phyloP scores from a whole-genome alignment of 306 rosid genomes.

The Rosa lucieae region DNA sequence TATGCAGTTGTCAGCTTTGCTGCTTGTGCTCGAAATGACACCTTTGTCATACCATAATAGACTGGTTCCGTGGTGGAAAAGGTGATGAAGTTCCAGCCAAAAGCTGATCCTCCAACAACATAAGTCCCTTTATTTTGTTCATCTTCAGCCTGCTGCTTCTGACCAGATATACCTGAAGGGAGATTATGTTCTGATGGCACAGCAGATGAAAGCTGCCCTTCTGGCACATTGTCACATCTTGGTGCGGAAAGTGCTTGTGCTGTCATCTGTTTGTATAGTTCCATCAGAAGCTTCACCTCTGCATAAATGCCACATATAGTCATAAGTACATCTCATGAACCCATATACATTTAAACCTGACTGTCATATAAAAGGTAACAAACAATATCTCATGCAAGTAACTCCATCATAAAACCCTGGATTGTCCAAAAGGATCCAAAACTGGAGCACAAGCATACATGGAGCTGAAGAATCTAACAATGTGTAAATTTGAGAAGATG shows the following conservation, averaged over 20 bases:
- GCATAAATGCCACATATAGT: slow-evolving; percentile 36
- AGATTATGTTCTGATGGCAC: slow-evolving; percentile 37
- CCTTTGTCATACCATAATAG: slow-evolving; percentile 74
- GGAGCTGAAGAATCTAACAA: slow-evolving; percentile 6
- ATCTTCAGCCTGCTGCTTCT: slow-evolving; percentile 44
- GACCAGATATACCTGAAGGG: slow-evolving; percentile 28
- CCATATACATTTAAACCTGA: background rate
- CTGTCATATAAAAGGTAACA: background rate
- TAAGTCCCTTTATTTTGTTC: slow-evolving; percentile 45
- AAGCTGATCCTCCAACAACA: slow-evolving; percentile 88
- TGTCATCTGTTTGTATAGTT: slow-evolving; percentile 36
- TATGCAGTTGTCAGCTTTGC: slow-evolving; percentile 11
- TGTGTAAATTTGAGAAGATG: background rate
- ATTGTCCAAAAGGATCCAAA: slow-evolving; percentile 2
- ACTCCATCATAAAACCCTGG: background rate
- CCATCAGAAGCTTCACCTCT: slow-evolving; percentile 65
- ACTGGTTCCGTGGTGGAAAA: slow-evolving; percentile 49
- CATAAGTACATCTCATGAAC: slow-evolving; percentile 4
- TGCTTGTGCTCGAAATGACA: slow-evolving; percentile 45
- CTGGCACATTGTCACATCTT: slow-evolving; percentile 29
- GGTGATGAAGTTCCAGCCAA: slow-evolving; percentile 87
- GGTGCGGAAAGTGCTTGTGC: slow-evolving; percentile 30
- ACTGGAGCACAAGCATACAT: background rate
- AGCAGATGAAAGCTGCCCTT: slow-evolving; percentile 27
- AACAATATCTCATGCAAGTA: slow-evolving; percentile 5